Evolutionary conservation across 768 basidiomycete genomes (phyloP).

Genomic region (Terana coerulea): DNA sequence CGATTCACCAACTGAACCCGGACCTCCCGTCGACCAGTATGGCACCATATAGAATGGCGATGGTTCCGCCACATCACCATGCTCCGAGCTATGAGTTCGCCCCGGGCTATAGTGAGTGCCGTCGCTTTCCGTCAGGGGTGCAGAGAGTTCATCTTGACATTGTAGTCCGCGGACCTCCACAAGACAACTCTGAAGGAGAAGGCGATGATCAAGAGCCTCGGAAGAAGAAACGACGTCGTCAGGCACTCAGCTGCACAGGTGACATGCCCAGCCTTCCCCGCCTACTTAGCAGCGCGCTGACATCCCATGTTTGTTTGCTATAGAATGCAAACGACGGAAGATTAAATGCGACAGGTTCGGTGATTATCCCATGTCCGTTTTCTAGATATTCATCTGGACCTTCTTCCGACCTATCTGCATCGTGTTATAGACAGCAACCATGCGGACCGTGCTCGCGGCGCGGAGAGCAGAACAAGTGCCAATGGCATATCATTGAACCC

Average conservation of each 20-base stretch:
- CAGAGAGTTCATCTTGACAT: too few relatives aligned
- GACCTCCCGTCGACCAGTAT: constrained; percentile 53
- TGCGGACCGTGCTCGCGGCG: constrained; percentile 79
- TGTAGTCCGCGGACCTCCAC: too few relatives aligned
- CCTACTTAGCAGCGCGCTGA: constrained; percentile 23
- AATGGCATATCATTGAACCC: constrained; percentile 81
- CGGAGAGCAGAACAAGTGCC: constrained; percentile 76
- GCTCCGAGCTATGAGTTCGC: not conserved
- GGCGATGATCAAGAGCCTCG: constrained; percentile 54
- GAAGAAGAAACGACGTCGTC: constrained; percentile 80
- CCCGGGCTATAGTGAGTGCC: not conserved
- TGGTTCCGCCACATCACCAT: constrained; percentile 27
- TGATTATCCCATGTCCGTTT: constrained; percentile 16
- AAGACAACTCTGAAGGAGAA: constrained; percentile 55
- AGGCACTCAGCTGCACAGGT: constrained; percentile 86
- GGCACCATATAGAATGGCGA: constrained; percentile 25
- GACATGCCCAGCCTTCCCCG: constrained; percentile 28
- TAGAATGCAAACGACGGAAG: constrained; percentile 84
- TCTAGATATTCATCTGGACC: constrained; percentile 13
- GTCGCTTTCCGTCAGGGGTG: not conserved
- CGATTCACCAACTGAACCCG: constrained; percentile 67
- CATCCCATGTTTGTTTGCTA: constrained; percentile 4
- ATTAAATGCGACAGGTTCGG: constrained; percentile 83
- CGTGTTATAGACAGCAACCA: constrained; percentile 63
- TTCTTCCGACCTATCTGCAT: constrained; percentile 23